A percentile compares a stretch with the other conserved stretches of the same genome.
Evolutionary conservation across 75 land plant genomes (phyloP).

Genomic region (Azolla pinnata): DNA sequence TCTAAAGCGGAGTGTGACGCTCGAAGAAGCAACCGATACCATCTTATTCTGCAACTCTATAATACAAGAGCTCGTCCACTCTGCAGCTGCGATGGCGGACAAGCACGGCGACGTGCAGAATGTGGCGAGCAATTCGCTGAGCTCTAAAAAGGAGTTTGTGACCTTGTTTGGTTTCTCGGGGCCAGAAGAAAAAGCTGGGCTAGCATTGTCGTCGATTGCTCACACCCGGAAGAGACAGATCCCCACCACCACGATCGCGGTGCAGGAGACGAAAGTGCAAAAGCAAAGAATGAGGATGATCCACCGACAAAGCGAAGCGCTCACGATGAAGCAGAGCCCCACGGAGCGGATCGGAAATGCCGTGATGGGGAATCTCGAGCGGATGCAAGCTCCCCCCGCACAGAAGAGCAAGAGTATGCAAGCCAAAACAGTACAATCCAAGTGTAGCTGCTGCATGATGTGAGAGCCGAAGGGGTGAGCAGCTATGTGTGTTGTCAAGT

Average conservation of each 20-base stretch:
- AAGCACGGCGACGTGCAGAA: conserved; percentile 16
- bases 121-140: too few species aligned
- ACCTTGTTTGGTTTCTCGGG: conserved; percentile 4
- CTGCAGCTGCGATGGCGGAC: conserved; percentile 1
- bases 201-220: background rate
- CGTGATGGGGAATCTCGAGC: conserved; percentile 1
- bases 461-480: too few species aligned
- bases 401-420: background rate
- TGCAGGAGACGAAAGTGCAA: background rate
- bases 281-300: conserved; percentile 4
- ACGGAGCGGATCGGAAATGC: conserved; percentile 7
- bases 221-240: background rate
- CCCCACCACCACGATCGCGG: background rate
- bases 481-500: too few species aligned
- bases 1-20: conserved; percentile 14
- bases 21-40: conserved; percentile 27
- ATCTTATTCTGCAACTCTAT: conserved; percentile 21
- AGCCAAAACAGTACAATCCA: background rate
- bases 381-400: background rate
- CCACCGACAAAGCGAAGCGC: background rate
- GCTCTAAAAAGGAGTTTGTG: conserved; percentile 2
- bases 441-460: conserved; percentile 8
- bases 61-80: conserved; percentile 19
- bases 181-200: background rate
- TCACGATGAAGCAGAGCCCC: conserved; percentile 8